Evolutionary conservation across 768 basidiomycete genomes (phyloP).

Genomic region (Kwoniella europaea): DNA sequence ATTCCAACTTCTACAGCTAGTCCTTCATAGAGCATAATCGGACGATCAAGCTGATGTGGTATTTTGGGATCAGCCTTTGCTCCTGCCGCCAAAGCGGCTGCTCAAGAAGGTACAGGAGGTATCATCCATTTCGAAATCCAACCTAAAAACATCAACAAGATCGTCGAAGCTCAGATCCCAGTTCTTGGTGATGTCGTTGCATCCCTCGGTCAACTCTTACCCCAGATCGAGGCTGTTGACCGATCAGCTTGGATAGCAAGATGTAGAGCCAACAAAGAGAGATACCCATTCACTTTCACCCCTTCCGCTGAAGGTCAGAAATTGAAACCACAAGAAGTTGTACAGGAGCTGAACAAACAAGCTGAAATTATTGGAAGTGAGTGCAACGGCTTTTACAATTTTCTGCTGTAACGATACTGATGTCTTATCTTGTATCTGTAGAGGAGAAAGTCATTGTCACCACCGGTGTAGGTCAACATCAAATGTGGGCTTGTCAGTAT

Average conservation of each 20-base stretch:
- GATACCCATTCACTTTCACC: constrained; percentile 87
- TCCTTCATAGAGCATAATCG: not conserved
- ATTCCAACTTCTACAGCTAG: not conserved
- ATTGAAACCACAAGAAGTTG: constrained; percentile 96
- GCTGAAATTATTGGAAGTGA: constrained; percentile 62
- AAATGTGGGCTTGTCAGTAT: constrained; percentile 98
- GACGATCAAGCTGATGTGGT: not conserved
- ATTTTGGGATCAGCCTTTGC: constrained; percentile 68
- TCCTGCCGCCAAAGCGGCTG: constrained; percentile 85
- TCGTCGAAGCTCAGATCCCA: constrained; percentile 90
- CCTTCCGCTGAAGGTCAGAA: constrained; percentile 67
- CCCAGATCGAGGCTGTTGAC: constrained; percentile 66
- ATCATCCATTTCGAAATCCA: constrained; percentile 99
- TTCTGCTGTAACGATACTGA: constrained; percentile 1
- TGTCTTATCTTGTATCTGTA: constrained; percentile 24
- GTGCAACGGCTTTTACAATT: constrained; percentile 15
- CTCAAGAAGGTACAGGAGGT: constrained; percentile 81
- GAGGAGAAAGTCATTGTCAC: constrained; percentile 83
- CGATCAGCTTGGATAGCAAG: constrained; percentile 81
- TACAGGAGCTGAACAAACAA: constrained; percentile 86
- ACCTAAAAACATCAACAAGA: constrained; percentile 99
- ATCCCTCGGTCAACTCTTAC: constrained; percentile 80
- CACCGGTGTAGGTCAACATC: constrained; percentile 98
- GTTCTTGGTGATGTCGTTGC: constrained; percentile 90
- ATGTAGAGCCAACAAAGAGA: constrained; percentile 80